Percentiles rank a stretch among this genome's conserved stretches.
phyloP scores from a whole-genome alignment of 495 filamentous ascomycete species.

The Bathelium albidoporum region DNA sequence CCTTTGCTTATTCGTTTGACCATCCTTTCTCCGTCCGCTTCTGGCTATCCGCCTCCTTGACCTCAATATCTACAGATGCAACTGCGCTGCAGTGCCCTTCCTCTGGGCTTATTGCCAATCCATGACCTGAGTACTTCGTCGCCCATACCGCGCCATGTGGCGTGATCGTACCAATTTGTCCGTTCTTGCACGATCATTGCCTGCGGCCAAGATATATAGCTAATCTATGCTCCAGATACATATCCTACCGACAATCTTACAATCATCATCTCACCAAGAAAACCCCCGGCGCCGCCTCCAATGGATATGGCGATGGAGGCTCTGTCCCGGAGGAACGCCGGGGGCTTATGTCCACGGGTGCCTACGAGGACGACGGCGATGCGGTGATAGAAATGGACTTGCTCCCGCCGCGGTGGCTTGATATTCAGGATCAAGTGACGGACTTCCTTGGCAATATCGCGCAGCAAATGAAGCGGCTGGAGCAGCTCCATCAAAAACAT shows the following conservation, averaged over 20 bases:
- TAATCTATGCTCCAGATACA: conserved; percentile 53
- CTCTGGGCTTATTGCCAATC: background rate
- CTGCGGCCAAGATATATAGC: background rate
- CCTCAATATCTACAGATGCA: background rate
- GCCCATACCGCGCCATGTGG: conserved; percentile 60
- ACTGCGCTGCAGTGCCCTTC: background rate
- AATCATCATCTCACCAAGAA: conserved; percentile 87
- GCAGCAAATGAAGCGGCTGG: conserved; percentile 68
- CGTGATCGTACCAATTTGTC: conserved; percentile 98
- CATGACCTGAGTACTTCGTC: background rate
- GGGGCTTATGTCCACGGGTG: conserved; percentile 70
- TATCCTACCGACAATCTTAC: conserved; percentile 98
- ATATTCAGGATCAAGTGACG: conserved; percentile 86
- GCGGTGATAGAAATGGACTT: conserved; percentile 98
- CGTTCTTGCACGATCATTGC: conserved; percentile 18
- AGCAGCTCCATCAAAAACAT: conserved; percentile 93
- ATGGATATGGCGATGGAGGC: conserved; percentile 59
- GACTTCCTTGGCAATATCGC: conserved; percentile 73
- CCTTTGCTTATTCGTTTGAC: background rate
- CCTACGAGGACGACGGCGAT: conserved; percentile 79
- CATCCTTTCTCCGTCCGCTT: background rate
- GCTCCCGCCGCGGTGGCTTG: conserved; percentile 88
- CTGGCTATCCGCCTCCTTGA: background rate
- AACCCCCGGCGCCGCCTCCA: conserved; percentile 50
- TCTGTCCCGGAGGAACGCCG: conserved; percentile 67